Evolutionary conservation across 805 yeast genomes (phyloP).

Genomic region (Yarrowia sp.): DNA sequence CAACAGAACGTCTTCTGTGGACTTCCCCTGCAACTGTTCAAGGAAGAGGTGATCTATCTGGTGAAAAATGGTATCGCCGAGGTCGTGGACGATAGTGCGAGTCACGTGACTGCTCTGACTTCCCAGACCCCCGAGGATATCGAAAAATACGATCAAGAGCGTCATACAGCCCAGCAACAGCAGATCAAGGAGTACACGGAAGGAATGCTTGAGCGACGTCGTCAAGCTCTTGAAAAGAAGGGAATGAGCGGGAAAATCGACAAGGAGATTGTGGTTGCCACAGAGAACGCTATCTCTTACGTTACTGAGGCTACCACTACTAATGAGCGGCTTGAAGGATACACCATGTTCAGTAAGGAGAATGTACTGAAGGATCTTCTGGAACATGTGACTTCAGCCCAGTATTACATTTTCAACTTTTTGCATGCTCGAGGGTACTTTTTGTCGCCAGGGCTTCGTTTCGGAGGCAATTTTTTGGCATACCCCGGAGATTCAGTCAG

Average conservation of each 20-base stretch:
- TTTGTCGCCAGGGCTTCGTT: constrained; percentile 83
- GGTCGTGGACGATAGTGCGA: constrained; percentile 54
- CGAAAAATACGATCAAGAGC: constrained; percentile 40
- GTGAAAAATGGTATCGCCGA: constrained; percentile 54
- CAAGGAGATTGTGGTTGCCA: not conserved
- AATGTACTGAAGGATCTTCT: constrained; percentile 9
- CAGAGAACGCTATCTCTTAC: constrained; percentile 15
- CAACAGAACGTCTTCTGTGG: constrained; percentile 92
- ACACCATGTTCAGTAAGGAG: constrained; percentile 13
- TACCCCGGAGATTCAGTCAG: constrained; percentile 95
- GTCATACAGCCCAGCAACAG: constrained; percentile 41
- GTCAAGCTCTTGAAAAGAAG: constrained; percentile 42
- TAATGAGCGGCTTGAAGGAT: constrained; percentile 2
- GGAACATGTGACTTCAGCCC: constrained; percentile 23
- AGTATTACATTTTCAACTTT: constrained; percentile 52
- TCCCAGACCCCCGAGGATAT: constrained; percentile 42
- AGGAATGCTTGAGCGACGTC: constrained; percentile 41
- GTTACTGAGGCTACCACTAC: constrained; percentile 15
- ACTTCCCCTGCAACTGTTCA: constrained; percentile 73
- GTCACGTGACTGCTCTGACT: constrained; percentile 44
- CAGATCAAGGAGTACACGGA: constrained; percentile 43
- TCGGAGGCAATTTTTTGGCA: constrained; percentile 87
- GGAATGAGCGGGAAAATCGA: constrained; percentile 30
- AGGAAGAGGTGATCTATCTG: constrained; percentile 78
- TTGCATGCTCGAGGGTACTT: constrained; percentile 58